Conservation (phyloP, 208 protist genomes). For the Leishmania arabica region DNA sequence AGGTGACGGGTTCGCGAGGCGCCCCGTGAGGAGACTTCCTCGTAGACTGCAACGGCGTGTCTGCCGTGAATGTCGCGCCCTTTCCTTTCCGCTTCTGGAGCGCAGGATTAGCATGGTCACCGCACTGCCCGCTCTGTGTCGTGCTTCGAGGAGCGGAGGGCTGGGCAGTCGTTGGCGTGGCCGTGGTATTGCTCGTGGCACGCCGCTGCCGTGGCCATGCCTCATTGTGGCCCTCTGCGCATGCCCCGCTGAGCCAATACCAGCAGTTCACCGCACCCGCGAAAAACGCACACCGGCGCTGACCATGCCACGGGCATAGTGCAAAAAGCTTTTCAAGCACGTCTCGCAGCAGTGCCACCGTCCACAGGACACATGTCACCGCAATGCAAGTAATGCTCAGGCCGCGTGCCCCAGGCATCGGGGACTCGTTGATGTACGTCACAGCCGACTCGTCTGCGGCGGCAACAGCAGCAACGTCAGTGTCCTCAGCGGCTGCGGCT, state of each 20-base stretch:
- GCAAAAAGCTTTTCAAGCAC: conserved; percentile 18
- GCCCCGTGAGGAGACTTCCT: neutral
- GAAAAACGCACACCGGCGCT: neutral
- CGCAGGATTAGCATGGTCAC: neutral
- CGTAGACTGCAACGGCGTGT: neutral
- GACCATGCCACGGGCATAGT: conserved; percentile 8
- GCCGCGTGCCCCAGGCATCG: neutral
- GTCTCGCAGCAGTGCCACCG: conserved; percentile 26
- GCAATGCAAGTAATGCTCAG: conserved; percentile 12
- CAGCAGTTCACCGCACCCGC: neutral
- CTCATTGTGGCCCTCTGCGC: neutral
- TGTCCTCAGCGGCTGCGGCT: neutral
- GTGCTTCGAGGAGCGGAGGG: neutral
- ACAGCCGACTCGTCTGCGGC: neutral
- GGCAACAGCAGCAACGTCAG: neutral
- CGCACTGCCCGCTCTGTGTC: neutral
- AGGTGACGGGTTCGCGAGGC: neutral
- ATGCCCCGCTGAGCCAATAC: neutral
- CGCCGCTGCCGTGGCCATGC: neutral
- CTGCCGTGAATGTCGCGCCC: neutral
- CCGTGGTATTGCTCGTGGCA: neutral
- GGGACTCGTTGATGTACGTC: neutral
- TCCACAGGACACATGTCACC: conserved; percentile 19
- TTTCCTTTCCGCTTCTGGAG: neutral
- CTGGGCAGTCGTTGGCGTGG: neutral